These are phyloP conservation scores for Excoecaria agallocha DNA, from an alignment of 345 rosid genomes.

Conservation along the genomic window DNA sequence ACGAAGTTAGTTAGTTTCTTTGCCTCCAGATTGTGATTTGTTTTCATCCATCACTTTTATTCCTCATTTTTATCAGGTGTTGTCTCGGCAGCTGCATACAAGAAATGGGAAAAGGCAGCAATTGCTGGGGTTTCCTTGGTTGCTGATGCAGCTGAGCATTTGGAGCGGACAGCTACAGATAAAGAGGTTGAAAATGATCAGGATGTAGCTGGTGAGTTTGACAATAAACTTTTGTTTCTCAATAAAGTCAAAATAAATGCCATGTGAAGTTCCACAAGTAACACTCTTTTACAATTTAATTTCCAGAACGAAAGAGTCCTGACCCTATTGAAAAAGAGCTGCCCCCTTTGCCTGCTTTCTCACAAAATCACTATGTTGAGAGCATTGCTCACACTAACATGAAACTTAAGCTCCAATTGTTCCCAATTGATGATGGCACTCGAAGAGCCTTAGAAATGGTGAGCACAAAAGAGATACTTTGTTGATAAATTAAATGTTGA, in stretches of 20 bases:
- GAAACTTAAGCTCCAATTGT: slow-evolving; percentile 93
- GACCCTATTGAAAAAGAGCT: slow-evolving; percentile 43
- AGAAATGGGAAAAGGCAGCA: slow-evolving; percentile 97
- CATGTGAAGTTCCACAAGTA: slow-evolving; percentile 11
- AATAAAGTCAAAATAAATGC: slow-evolving; percentile 19
- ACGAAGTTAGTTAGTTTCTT: not conserved
- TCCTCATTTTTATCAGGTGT: slow-evolving; percentile 37
- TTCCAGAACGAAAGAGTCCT: slow-evolving; percentile 40
- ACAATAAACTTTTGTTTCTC: slow-evolving; percentile 21
- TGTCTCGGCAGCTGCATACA: slow-evolving; percentile 63
- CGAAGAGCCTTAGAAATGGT: slow-evolving; percentile 89
- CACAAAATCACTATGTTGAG: slow-evolving; percentile 48
- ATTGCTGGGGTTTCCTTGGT: slow-evolving; percentile 98
- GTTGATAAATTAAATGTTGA: slow-evolving; percentile 20
- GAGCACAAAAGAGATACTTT: slow-evolving; percentile 29
- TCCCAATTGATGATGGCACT: slow-evolving; percentile 89
- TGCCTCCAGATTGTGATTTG: not conserved
- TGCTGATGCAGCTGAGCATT: slow-evolving; percentile 99
- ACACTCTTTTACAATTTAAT: slow-evolving; percentile 23
- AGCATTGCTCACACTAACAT: slow-evolving; percentile 43
- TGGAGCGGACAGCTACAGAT: slow-evolving; percentile 62
- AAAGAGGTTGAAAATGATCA: slow-evolving; percentile 53
- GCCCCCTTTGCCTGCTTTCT: slow-evolving; percentile 40
- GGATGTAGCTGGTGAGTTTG: slow-evolving; percentile 35
- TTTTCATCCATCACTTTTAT: not conserved